These are phyloP conservation scores for Benincasa hispida DNA, from an alignment of 306 rosid species.

Conservation along the genomic window DNA sequence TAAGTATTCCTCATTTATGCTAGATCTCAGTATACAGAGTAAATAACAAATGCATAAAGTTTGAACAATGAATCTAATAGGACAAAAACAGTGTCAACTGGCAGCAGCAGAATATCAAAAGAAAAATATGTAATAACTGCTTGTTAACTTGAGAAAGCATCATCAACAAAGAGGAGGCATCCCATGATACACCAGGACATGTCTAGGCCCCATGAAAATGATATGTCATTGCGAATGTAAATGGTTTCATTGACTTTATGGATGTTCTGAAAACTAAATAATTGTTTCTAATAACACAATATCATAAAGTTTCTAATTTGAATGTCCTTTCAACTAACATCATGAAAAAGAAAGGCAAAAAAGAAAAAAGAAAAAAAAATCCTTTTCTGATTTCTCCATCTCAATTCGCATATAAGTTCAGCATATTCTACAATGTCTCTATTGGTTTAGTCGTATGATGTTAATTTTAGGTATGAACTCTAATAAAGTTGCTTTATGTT, in stretches of 20 bases:
- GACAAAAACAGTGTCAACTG: not conserved
- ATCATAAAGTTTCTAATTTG: slow-evolving; percentile 12
- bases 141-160: slow-evolving; percentile 24
- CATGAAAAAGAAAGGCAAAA: not conserved
- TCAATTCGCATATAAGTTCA: not conserved
- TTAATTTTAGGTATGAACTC: not conserved
- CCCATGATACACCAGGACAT: slow-evolving; percentile 19
- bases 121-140: slow-evolving; percentile 8
- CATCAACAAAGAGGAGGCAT: slow-evolving; percentile 14
- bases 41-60: not conserved
- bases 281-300: slow-evolving; percentile 16
- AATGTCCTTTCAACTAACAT: slow-evolving; percentile 12
- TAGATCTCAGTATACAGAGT: slow-evolving; percentile 1
- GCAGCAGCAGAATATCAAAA: not conserved
- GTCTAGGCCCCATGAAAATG: slow-evolving; percentile 45
- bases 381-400: not conserved
- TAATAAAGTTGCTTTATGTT: not conserved
- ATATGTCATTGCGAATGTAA: slow-evolving; percentile 22
- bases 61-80: not conserved
- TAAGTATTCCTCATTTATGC: not conserved
- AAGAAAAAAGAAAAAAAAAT: not conserved
- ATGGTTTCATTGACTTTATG: not conserved
- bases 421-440: not conserved
- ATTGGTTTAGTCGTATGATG: not conserved
- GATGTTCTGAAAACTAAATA: slow-evolving; percentile 16